These are phyloP conservation scores for Lecanoromycetidae sp. DNA, from an alignment of 2,329 filamentous ascomycete species.

Conservation along the genomic window DNA sequence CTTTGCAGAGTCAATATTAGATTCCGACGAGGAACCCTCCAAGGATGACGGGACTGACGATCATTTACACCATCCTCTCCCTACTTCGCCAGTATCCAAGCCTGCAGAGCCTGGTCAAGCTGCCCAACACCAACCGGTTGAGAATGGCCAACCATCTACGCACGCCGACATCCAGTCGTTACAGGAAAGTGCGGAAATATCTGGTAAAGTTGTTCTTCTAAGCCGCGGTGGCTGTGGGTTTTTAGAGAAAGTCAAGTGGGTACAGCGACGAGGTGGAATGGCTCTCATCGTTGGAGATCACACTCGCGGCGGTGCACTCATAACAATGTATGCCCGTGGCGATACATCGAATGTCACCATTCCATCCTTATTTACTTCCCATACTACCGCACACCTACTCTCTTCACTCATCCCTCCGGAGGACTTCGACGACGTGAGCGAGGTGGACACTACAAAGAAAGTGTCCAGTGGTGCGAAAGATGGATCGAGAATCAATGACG, in stretches of 20 bases:
- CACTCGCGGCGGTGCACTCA: constrained; percentile 71
- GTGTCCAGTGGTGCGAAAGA: not conserved
- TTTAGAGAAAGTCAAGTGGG: constrained; percentile 94
- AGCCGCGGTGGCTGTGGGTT: constrained; percentile 93
- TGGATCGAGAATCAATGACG: not conserved
- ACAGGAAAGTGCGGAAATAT: constrained; percentile 84
- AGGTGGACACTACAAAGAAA: constrained; percentile 46
- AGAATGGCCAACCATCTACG: constrained; percentile 26
- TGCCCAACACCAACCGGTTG: constrained; percentile 19
- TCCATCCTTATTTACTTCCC: constrained; percentile 84
- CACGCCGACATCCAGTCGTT: constrained; percentile 87
- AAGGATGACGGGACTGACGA: constrained; percentile 73
- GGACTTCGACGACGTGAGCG: constrained; percentile 47
- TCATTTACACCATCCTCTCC: constrained; percentile 54
- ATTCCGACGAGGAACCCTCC: constrained; percentile 19
- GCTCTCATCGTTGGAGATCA: constrained; percentile 92
- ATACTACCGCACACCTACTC: constrained; percentile 84
- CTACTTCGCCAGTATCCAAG: constrained; percentile 27
- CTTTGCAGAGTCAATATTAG: not conserved
- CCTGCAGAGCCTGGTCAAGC: constrained; percentile 27
- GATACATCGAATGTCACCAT: constrained; percentile 93
- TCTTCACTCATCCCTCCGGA: constrained; percentile 72
- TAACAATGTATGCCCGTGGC: constrained; percentile 97
- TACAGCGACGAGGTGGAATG: constrained; percentile 74
- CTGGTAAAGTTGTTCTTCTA: constrained; percentile 81